Conservation (phyloP, 768 basidiomycete species). For the Tubosaeta sp. region DNA sequence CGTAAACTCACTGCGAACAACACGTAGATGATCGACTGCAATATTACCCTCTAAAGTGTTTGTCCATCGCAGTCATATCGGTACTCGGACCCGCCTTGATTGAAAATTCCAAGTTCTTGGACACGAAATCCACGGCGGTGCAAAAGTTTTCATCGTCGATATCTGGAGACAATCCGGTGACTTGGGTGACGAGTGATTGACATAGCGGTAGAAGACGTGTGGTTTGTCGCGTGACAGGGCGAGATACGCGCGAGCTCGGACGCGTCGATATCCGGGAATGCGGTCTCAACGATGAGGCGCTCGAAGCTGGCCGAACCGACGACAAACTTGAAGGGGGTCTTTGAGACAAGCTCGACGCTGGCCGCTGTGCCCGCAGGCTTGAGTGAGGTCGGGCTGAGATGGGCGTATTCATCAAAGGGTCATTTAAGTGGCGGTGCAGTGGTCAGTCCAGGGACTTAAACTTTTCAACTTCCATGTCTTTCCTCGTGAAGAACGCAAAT, state of each 20-base stretch:
- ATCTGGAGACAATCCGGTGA: slow-evolving; percentile 49
- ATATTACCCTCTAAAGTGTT: slow-evolving; percentile 50
- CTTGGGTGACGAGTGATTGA: slow-evolving; percentile 51
- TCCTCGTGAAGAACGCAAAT: slow-evolving; percentile 11
- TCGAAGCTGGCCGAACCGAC: slow-evolving; percentile 41
- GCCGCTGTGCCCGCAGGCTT: slow-evolving; percentile 19
- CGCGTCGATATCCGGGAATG: slow-evolving; percentile 34
- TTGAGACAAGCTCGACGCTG: slow-evolving; percentile 37
- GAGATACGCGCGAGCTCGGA: slow-evolving; percentile 44
- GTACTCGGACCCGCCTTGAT: slow-evolving; percentile 53
- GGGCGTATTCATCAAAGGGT: slow-evolving; percentile 18
- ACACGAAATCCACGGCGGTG: slow-evolving; percentile 50
- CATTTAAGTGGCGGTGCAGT: slow-evolving; percentile 9
- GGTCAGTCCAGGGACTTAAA: neutral
- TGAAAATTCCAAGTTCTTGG: slow-evolving; percentile 55
- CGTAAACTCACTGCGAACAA: slow-evolving; percentile 12
- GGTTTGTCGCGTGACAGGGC: slow-evolving; percentile 46
- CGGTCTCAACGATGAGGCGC: slow-evolving; percentile 34
- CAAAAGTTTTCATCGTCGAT: slow-evolving; percentile 42
- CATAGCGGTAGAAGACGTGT: slow-evolving; percentile 52
- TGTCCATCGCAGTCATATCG: slow-evolving; percentile 53
- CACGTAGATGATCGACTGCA: neutral
- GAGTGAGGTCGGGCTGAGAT: slow-evolving; percentile 22
- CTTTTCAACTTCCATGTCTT: slow-evolving; percentile 14
- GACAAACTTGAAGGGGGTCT: slow-evolving; percentile 47